Evolutionary conservation across 768 basidiomycete genomes (phyloP).

Genomic region (Rickenella mellea): DNA sequence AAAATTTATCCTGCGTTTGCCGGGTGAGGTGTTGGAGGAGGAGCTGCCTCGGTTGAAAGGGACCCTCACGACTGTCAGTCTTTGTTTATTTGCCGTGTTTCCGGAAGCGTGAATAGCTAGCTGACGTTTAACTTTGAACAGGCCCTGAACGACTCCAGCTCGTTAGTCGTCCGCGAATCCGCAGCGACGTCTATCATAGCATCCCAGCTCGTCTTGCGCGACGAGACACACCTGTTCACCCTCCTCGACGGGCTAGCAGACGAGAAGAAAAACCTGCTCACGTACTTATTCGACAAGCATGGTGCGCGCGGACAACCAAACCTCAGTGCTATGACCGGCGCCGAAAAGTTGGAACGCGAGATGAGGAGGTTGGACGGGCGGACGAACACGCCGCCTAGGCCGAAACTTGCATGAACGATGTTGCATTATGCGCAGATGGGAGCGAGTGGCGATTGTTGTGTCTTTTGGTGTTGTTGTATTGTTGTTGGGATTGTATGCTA

Average conservation of each 20-base stretch:
- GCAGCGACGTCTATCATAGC: constrained; percentile 78
- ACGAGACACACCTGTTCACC: constrained; percentile 75
- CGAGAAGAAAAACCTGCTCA: constrained; percentile 83
- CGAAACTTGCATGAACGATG: constrained; percentile 7
- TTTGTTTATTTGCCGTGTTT: no score
- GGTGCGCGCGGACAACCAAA: constrained; percentile 44
- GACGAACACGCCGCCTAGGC: constrained; percentile 59
- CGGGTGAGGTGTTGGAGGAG: constrained; percentile 79
- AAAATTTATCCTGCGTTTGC: constrained; percentile 73
- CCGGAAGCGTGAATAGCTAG: not conserved
- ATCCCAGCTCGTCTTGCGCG: constrained; percentile 71
- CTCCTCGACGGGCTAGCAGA: constrained; percentile 78
- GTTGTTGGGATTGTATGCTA: not conserved
- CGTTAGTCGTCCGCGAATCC: constrained; percentile 75
- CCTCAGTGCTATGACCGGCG: constrained; percentile 46
- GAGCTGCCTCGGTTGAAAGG: constrained; percentile 69
- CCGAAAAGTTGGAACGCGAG: constrained; percentile 71
- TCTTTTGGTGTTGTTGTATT: not conserved
- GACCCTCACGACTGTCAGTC: constrained; percentile 59
- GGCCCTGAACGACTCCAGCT: constrained; percentile 63
- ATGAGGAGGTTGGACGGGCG: constrained; percentile 73
- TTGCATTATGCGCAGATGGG: not conserved
- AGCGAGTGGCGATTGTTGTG: not conserved
- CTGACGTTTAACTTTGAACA: constrained; percentile 17
- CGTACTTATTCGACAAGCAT: constrained; percentile 86